phyloP scores from a whole-genome alignment of 495 filamentous ascomycete genomes.

The Trichocladium antarcticum region DNA sequence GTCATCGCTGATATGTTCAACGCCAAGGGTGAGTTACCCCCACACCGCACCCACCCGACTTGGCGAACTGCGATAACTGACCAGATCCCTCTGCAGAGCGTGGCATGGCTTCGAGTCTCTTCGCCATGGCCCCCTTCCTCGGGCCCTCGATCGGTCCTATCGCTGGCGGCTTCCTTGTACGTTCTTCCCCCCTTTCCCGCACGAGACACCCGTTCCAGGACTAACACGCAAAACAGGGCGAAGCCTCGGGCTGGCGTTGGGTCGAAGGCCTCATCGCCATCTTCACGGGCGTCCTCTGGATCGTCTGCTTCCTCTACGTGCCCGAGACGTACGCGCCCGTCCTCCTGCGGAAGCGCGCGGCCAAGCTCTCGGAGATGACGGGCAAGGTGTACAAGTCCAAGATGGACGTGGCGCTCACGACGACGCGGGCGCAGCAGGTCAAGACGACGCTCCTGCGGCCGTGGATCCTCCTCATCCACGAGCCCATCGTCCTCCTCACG shows the following conservation, averaged over 20 bases:
- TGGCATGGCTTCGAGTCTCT: slow-evolving; percentile 53
- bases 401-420: slow-evolving; percentile 46
- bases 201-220: too few relatives aligned
- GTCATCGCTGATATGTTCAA: slow-evolving; percentile 67
- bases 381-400: slow-evolving; percentile 50
- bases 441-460: slow-evolving; percentile 50
- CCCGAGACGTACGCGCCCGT: slow-evolving; percentile 75
- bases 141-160: slow-evolving; percentile 53
- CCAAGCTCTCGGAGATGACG: slow-evolving; percentile 52
- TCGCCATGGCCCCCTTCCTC: slow-evolving; percentile 56
- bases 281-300: slow-evolving; percentile 57
- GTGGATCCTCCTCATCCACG: slow-evolving; percentile 61
- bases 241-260: slow-evolving; percentile 51
- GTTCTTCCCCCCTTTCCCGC: slow-evolving; percentile 21
- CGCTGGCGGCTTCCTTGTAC: slow-evolving; percentile 51
- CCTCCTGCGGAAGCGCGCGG: slow-evolving; percentile 61
- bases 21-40: slow-evolving; percentile 25
- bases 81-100: slow-evolving; percentile 31
- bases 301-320: slow-evolving; percentile 51
- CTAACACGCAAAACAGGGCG: slow-evolving; percentile 7
- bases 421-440: slow-evolving; percentile 38
- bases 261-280: slow-evolving; percentile 54
- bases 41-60: too few relatives aligned
- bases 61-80: background rate
- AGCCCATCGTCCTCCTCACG: slow-evolving; percentile 72